These are phyloP conservation scores for Kwoniella shandongensis DNA, from an alignment of 768 basidiomycete genomes.

Conservation along the genomic window DNA sequence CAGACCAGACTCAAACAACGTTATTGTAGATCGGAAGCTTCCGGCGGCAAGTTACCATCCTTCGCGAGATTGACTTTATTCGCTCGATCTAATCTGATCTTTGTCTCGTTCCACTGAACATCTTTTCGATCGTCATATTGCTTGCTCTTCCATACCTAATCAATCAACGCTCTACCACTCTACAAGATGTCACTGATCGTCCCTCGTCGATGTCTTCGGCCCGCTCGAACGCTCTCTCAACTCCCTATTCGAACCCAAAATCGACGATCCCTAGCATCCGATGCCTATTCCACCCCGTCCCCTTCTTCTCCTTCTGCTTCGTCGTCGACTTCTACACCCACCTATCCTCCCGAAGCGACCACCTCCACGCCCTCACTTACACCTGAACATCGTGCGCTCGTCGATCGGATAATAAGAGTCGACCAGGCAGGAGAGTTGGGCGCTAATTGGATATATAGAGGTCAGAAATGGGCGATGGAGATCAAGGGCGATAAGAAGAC, in stretches of 20 bases:
- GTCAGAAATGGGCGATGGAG: conserved; percentile 71
- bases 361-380: conserved; percentile 37
- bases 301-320: not conserved
- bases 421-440: conserved; percentile 96
- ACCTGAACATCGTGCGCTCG: conserved; percentile 37
- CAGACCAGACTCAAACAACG: too few species aligned
- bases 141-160: too few species aligned
- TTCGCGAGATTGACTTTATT: not conserved
- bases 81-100: too few species aligned
- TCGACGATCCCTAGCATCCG: too few species aligned
- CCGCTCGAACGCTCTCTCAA: too few species aligned
- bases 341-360: conserved; percentile 13
- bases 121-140: too few species aligned
- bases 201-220: too few species aligned
- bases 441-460: conserved; percentile 92
- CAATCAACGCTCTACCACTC: too few species aligned
- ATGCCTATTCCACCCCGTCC: not conserved
- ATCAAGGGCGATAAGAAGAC: conserved; percentile 52
- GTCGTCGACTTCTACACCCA: not conserved
- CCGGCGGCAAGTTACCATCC: not conserved
- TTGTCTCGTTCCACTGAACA: too few species aligned
- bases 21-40: too few species aligned
- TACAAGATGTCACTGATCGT: too few species aligned
- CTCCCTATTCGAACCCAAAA: too few species aligned
- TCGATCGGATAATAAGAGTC: conserved; percentile 64